Evolutionary conservation across 805 yeast genomes (phyloP).

Genomic region (Brettanomyces bruxellensis): DNA sequence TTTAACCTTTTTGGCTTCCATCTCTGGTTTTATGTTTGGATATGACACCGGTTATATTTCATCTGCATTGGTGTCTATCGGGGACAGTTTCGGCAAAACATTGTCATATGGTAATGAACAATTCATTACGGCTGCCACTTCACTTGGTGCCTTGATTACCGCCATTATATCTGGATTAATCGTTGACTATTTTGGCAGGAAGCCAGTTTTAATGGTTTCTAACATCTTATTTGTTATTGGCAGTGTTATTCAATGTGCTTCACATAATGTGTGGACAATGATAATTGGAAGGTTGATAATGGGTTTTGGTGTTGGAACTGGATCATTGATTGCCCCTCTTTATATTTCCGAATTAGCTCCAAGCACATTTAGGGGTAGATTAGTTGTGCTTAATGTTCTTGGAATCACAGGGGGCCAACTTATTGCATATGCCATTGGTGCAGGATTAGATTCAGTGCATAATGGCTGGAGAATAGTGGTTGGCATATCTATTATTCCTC

Average conservation of each 20-base stretch:
- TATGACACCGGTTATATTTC: constrained; percentile 97
- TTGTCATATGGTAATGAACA: constrained; percentile 77
- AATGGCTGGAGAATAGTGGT: constrained; percentile 94
- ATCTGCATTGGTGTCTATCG: constrained; percentile 80
- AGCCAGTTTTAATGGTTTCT: constrained; percentile 73
- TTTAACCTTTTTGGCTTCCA: constrained; percentile 69
- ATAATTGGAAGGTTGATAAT: constrained; percentile 82
- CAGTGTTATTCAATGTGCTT: constrained; percentile 73
- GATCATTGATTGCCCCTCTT: constrained; percentile 89
- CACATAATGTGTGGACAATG: constrained; percentile 84
- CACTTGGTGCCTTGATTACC: constrained; percentile 84
- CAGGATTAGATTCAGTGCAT: constrained; percentile 62
- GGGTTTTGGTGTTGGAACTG: constrained; percentile 96
- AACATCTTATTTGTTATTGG: constrained; percentile 79
- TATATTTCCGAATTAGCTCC: constrained; percentile 93
- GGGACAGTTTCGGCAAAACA: constrained; percentile 56
- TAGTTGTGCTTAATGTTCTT: constrained; percentile 79
- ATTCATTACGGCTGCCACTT: constrained; percentile 88
- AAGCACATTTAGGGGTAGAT: constrained; percentile 79
- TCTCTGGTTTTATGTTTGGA: constrained; percentile 95
- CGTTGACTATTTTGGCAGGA: constrained; percentile 83
- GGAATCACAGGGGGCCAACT: constrained; percentile 94
- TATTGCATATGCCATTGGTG: constrained; percentile 89
- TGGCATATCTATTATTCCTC: constrained; percentile 85
- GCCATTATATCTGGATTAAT: constrained; percentile 69